Evolutionary conservation across 2,329 filamentous ascomycete species (phyloP).

Genomic region (Neurospora sp.): DNA sequence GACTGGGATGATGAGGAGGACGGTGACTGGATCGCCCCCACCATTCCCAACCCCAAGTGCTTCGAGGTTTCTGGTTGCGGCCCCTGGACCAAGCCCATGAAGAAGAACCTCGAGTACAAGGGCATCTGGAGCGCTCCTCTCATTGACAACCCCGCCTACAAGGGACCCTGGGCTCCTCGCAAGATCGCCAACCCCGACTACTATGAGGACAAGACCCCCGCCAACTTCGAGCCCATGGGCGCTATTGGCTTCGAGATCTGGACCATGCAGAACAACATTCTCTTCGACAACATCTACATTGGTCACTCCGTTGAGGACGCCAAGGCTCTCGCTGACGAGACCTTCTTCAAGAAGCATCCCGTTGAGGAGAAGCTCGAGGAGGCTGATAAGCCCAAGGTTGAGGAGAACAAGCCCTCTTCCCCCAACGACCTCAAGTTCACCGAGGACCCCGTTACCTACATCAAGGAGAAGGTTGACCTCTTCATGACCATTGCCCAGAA

Average conservation of each 20-base stretch:
- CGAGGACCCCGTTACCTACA: constrained; percentile 78
- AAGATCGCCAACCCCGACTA: constrained; percentile 96
- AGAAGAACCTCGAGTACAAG: constrained; percentile 95
- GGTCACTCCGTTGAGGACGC: constrained; percentile 94
- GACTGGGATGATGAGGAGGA: constrained; percentile 99
- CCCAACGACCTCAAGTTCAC: constrained; percentile 75
- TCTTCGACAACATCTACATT: constrained; percentile 99
- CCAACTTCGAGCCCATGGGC: constrained; percentile 97
- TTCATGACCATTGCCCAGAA: constrained; percentile 77
- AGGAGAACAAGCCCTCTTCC: constrained; percentile 53
- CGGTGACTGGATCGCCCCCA: constrained; percentile 89
- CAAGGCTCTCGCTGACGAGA: constrained; percentile 77
- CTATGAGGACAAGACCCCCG: constrained; percentile 93
- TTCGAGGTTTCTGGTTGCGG: constrained; percentile 88
- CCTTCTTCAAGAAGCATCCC: constrained; percentile 79
- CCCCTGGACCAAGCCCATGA: constrained; percentile 83
- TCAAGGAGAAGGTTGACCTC: constrained; percentile 87
- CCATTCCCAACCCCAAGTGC: constrained; percentile 92
- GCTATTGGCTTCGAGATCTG: constrained; percentile 99
- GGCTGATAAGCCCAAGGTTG: constrained; percentile 66
- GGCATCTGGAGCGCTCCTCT: constrained; percentile 92
- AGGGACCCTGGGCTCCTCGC: constrained; percentile 85
- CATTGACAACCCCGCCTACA: constrained; percentile 97
- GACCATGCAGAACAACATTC: constrained; percentile 99
- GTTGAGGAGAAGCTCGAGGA: constrained; percentile 74